phyloP scores from a whole-genome alignment of 2,329 filamentous ascomycete species.

The Amauroascus verrucosus region DNA sequence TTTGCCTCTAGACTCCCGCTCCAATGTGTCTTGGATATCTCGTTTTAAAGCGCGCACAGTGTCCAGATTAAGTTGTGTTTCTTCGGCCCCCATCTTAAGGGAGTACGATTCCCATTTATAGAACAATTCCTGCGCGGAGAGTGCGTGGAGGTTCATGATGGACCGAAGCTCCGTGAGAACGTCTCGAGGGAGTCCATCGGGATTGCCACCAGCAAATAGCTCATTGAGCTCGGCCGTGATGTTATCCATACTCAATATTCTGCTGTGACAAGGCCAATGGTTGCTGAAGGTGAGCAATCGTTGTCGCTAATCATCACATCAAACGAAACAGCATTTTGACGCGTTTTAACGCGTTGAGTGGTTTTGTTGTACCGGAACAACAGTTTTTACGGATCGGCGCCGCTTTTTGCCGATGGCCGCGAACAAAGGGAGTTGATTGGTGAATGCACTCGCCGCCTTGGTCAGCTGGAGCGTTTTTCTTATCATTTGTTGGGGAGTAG shows the following conservation, averaged over 20 bases:
- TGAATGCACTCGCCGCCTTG: not conserved
- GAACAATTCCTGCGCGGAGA: constrained; percentile 76
- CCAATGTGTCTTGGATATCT: constrained; percentile 71
- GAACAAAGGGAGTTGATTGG: not conserved
- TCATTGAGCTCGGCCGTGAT: constrained; percentile 42
- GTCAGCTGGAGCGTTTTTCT: not conserved
- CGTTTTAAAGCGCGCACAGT: constrained; percentile 72
- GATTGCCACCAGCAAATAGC: constrained; percentile 48
- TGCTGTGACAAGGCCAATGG: not conserved
- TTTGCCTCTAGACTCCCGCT: constrained; percentile 62
- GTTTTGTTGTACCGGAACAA: not conserved
- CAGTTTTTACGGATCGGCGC: not conserved
- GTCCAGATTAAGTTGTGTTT: constrained; percentile 59
- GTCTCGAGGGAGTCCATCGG: constrained; percentile 58
- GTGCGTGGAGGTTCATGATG: constrained; percentile 71
- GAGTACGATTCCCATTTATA: constrained; percentile 99
- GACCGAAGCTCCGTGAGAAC: constrained; percentile 72
- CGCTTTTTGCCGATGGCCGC: not conserved
- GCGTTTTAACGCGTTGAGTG: constrained; percentile 8
- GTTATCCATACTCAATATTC: constrained; percentile 8
- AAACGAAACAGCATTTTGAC: not conserved
- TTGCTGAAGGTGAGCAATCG: not conserved
- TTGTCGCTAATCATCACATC: not conserved
- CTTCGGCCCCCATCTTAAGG: constrained; percentile 81
- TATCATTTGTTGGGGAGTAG: not conserved